These are phyloP conservation scores for Parachaetomium inaequale DNA, from an alignment of 495 filamentous ascomycete species.

Conservation along the genomic window DNA sequence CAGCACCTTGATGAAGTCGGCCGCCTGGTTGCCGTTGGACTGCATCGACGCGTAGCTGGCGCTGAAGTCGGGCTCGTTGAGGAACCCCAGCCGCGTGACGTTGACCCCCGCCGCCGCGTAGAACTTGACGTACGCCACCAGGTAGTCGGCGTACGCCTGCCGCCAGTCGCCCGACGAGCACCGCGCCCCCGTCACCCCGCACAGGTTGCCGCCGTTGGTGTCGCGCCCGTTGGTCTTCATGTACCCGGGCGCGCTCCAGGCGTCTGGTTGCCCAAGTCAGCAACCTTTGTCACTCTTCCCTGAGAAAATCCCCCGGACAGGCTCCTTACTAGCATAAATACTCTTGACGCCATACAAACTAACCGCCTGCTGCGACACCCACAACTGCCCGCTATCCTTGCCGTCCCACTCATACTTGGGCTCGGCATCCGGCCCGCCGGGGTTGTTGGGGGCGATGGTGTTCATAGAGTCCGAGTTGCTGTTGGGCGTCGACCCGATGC, in stretches of 20 bases:
- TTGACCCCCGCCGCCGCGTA: conserved; percentile 50
- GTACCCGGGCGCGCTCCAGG: conserved; percentile 45
- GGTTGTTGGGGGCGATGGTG: conserved; percentile 45
- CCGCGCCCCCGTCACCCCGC: conserved; percentile 44
- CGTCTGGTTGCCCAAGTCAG: conserved; percentile 19
- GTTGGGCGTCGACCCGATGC: conserved; percentile 51
- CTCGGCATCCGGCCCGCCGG: conserved; percentile 38
- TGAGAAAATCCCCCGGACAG: not conserved
- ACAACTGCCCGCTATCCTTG: conserved; percentile 53
- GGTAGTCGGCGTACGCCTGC: conserved; percentile 54
- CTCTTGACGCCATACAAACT: conserved; percentile 43
- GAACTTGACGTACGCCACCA: conserved; percentile 50
- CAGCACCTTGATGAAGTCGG: conserved; percentile 43
- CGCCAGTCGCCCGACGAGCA: conserved; percentile 53
- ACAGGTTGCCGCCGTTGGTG: conserved; percentile 52
- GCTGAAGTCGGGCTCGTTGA: conserved; percentile 44
- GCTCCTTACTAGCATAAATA: conserved; percentile 51
- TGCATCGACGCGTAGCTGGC: conserved; percentile 40
- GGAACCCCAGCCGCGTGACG: conserved; percentile 48
- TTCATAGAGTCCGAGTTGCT: conserved; percentile 47
- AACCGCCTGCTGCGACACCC: conserved; percentile 49
- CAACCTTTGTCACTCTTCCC: not conserved
- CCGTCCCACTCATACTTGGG: conserved; percentile 50
- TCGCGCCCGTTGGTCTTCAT: conserved; percentile 55
- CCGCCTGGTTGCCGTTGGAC: conserved; percentile 37